Evolutionary conservation across 2,329 filamentous ascomycete genomes (phyloP).

Genomic region (Salinomyces thailandicus): DNA sequence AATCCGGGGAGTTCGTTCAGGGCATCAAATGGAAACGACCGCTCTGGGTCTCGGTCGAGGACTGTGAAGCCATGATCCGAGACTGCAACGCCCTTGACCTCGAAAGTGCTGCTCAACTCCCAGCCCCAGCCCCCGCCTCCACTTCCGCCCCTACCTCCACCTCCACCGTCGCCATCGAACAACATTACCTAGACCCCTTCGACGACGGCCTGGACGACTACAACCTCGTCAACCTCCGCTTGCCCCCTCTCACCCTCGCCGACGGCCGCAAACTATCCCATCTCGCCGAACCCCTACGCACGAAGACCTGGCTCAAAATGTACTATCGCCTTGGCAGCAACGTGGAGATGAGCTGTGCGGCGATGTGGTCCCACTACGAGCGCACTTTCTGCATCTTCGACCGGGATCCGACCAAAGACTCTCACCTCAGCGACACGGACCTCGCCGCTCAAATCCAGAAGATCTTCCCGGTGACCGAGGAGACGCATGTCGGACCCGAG

Average conservation of each 20-base stretch:
- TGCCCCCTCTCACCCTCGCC: neutral
- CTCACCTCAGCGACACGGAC: neutral
- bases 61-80: neutral
- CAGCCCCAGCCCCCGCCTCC: neutral
- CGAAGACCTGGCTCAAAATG: slow-evolving; percentile 3
- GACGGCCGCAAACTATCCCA: neutral
- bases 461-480: neutral
- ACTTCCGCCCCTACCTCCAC: neutral
- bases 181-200: neutral
- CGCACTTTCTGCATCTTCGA: slow-evolving; percentile 1
- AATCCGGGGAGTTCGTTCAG: neutral
- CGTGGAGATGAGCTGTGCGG: neutral
- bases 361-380: slow-evolving; percentile 1
- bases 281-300: slow-evolving; percentile 2
- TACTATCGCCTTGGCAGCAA: neutral
- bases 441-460: neutral
- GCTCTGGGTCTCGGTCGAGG: neutral
- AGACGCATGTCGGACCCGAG: neutral
- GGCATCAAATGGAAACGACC: neutral
- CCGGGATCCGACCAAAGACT: neutral
- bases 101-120: neutral
- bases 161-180: neutral
- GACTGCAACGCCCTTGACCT: neutral
- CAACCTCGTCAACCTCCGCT: neutral
- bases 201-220: neutral